phyloP scores from a whole-genome alignment of 768 basidiomycete genomes.

The Termitomyces sp. region DNA sequence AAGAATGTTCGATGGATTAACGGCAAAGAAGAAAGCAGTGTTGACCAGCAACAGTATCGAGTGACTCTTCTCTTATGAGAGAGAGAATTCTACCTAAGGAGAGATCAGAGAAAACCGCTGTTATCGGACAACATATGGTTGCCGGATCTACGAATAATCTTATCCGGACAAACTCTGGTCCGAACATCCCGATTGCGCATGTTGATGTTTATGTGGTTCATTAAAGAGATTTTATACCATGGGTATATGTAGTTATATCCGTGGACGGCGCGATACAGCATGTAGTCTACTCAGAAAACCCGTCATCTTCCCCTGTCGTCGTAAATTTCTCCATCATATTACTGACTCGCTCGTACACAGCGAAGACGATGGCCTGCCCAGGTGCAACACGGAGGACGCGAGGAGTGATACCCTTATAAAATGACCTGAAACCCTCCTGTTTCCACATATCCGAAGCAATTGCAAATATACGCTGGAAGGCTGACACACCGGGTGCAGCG shows the following conservation, averaged over 20 bases:
- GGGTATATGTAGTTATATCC: background rate
- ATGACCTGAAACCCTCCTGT: constrained; percentile 80
- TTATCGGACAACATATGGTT: background rate
- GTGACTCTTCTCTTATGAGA: background rate
- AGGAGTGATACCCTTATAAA: constrained; percentile 99
- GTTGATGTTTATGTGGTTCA: too few species aligned
- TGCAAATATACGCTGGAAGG: constrained; percentile 69
- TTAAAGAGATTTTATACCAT: background rate
- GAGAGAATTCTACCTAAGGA: background rate
- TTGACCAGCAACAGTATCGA: constrained; percentile 3
- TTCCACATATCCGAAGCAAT: constrained; percentile 94
- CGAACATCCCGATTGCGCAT: background rate
- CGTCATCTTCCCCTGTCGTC: constrained; percentile 48
- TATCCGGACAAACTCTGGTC: background rate
- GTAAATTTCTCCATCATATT: constrained; percentile 64
- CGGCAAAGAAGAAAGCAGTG: background rate
- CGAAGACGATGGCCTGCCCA: constrained; percentile 95
- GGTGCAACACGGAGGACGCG: constrained; percentile 94
- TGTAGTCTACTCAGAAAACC: constrained; percentile 55
- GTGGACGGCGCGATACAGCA: background rate
- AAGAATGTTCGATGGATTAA: background rate
- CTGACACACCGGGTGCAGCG: constrained; percentile 65
- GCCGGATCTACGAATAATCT: constrained; percentile 3
- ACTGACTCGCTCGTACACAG: constrained; percentile 91
- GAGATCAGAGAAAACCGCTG: background rate